Base-by-base conservation (phyloP, 768 basidiomycete species). In the Rhodotorula sphaerocarpa region DNA sequence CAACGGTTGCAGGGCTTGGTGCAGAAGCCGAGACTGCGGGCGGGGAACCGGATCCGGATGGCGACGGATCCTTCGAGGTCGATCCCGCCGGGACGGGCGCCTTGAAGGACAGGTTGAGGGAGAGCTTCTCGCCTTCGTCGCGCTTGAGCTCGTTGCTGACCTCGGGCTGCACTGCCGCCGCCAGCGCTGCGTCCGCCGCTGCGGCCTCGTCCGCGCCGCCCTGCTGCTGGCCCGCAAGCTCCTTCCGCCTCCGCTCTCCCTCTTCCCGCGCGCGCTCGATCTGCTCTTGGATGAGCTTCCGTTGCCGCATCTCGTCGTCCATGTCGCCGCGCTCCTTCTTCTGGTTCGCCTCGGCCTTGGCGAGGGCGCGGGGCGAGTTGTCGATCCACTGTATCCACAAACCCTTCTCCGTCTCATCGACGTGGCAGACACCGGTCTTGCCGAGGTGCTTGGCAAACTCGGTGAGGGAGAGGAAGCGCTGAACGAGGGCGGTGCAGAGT, bases 301-400 rank as follows among this genome's bases (percentile, higher is more conserved):
- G 84, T 75, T 97, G 93, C 45, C 95, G 82, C 74, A 90, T 88
- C 76, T 99, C 95, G 72, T 97, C 93, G 27, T 89, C 91, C 74
- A 84, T 85, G 30, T 88, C 88, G 28, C 84, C 82, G 21, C 92
- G 81, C 73, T 97, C 93, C 77, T 92, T 90, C 79, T 96, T 93
- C 79, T 86, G 71, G 27, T 83, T 84, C 21, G 88, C 87, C 75
- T 89, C 88, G 81, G 86, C 85, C 78, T 90, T 90, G 12, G 88
- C 89, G 39, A 99, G 79, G 3, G 95, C 90, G 71, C 90, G 88
- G 20, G 95, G 95, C 60, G 87, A 88, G 75, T 82, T 96, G 75
- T 99, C 95, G 57, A 99, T 88, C 95, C 95, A 99, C 41, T 86
- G 84, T 65, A 99, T 81, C 75, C 92, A 99, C 85, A 88, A 91